A percentile compares a stretch with the other conserved stretches of the same genome.
phyloP scores from a whole-genome alignment of 768 basidiomycete genomes.

The Clitopilus passeckerianus region DNA sequence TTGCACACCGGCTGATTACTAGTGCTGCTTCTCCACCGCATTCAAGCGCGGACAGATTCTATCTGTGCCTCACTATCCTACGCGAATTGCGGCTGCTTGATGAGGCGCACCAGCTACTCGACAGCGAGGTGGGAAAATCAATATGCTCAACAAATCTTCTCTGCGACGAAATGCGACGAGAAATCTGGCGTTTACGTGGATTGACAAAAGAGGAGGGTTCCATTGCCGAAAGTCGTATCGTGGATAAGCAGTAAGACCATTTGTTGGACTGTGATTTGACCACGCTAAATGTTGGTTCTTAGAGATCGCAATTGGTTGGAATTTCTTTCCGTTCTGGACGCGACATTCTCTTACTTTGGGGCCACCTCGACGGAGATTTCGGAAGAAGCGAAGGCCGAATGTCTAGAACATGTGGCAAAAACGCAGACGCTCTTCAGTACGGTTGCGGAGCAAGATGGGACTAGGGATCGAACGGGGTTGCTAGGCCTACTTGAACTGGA shows the following conservation, averaged over 20 bases:
- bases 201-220: conserved; percentile 57
- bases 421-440: conserved; percentile 47
- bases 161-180: conserved; percentile 71
- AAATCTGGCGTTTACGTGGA: conserved; percentile 59
- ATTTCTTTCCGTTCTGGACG: conserved; percentile 70
- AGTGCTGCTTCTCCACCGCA: conserved; percentile 62
- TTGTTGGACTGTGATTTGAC: background rate
- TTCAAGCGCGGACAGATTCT: conserved; percentile 68
- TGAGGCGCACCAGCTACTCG: conserved; percentile 65
- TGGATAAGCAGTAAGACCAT: conserved; percentile 49
- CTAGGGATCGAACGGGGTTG: conserved; percentile 67
- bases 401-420: conserved; percentile 32
- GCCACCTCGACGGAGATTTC: conserved; percentile 17
- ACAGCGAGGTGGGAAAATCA: conserved; percentile 60
- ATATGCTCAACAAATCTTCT: conserved; percentile 69
- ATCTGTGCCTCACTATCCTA: conserved; percentile 69
- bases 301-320: conserved; percentile 88
- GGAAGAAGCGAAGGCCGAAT: conserved; percentile 32
- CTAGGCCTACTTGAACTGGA: conserved; percentile 78
- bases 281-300: conserved; percentile 5
- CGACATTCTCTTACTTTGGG: conserved; percentile 44
- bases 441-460: conserved; percentile 61
- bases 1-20: conserved; percentile 70
- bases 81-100: conserved; percentile 63
- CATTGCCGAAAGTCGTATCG: conserved; percentile 53